A percentile compares a stretch with the other conserved stretches of the same genome.
Evolutionary conservation across 352 stramenopile species (phyloP).

Genomic region (Globisporangium orthogonon): DNA sequence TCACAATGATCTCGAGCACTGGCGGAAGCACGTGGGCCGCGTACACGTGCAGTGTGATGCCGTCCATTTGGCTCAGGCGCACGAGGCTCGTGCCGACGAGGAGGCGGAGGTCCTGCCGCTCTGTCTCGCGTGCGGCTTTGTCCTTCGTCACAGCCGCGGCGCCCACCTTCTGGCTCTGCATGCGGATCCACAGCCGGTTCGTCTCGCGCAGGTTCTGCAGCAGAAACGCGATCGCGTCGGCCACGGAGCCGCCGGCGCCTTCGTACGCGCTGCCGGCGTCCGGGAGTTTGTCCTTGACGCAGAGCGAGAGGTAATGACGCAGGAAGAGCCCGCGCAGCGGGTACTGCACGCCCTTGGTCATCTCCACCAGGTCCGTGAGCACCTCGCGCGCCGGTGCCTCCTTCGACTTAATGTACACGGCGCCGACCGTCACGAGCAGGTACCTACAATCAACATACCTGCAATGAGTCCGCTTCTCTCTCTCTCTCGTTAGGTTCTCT

Average conservation of each 20-base stretch:
- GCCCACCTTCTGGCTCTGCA: conserved; percentile 86
- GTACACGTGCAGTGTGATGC: conserved; percentile 89
- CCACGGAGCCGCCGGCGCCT: conserved; percentile 51
- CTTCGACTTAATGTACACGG: conserved; percentile 91
- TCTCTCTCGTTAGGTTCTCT: no score
- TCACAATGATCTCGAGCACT: conserved; percentile 92
- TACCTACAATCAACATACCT: conserved; percentile 34
- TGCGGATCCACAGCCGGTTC: conserved; percentile 99
- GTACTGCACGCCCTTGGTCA: conserved; percentile 98
- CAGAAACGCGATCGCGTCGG: conserved; percentile 95
- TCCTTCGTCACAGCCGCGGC: conserved; percentile 58
- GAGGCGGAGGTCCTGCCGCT: conserved; percentile 93
- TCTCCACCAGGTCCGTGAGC: conserved; percentile 97
- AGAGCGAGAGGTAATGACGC: conserved; percentile 92
- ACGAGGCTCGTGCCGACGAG: conserved; percentile 97
- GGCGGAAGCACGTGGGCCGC: conserved; percentile 84
- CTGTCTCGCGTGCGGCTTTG: conserved; percentile 65
- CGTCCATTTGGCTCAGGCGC: conserved; percentile 94
- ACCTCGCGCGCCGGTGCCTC: conserved; percentile 83
- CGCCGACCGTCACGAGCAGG: conserved; percentile 95
- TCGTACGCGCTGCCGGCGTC: conserved; percentile 74
- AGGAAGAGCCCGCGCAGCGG: conserved; percentile 98
- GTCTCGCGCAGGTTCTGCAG: conserved; percentile 97
- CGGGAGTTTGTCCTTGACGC: conserved; percentile 93
- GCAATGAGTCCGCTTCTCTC: background rate